Evolutionary conservation across 2,329 filamentous ascomycete genomes (phyloP).

Genomic region (Colletotrichum zoysiae): DNA sequence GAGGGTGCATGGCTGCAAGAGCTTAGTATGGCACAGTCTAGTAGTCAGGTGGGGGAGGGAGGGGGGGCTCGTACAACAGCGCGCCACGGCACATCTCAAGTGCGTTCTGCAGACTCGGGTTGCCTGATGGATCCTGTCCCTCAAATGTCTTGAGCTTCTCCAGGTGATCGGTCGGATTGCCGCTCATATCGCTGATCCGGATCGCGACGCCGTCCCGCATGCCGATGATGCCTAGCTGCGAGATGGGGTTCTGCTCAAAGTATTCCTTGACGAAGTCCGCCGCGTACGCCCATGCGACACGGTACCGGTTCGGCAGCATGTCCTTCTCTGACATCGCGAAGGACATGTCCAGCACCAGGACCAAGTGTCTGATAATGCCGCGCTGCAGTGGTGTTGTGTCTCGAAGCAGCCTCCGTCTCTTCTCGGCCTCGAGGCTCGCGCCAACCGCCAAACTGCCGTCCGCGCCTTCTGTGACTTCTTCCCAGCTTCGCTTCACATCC

Average conservation of each 20-base stretch:
- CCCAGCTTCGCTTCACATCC: conserved; percentile 76
- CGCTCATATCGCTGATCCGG: conserved; percentile 88
- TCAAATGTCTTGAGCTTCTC: conserved; percentile 78
- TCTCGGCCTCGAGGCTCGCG: conserved; percentile 82
- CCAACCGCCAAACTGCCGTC: conserved; percentile 85
- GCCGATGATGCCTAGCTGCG: conserved; percentile 90
- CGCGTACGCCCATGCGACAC: conserved; percentile 84
- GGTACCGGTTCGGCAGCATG: conserved; percentile 86
- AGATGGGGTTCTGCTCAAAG: conserved; percentile 99
- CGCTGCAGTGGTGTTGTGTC: conserved; percentile 96
- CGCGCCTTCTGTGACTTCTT: conserved; percentile 80
- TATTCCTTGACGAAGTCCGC: conserved; percentile 92
- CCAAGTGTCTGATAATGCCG: conserved; percentile 96
- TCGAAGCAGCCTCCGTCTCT: conserved; percentile 83
- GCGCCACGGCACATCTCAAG: conserved; percentile 94
- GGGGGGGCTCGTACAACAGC: conserved; percentile 72
- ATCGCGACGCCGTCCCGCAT: conserved; percentile 94
- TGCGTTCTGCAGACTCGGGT: conserved; percentile 90
- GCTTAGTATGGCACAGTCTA: conserved; percentile 26
- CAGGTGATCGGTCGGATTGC: conserved; percentile 91
- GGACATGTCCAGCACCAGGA: conserved; percentile 92
- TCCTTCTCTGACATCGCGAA: conserved; percentile 97
- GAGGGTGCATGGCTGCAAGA: conserved; percentile 81
- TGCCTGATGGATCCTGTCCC: conserved; percentile 76
- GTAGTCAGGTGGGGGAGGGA: neutral